Evolutionary conservation across 768 basidiomycete genomes (phyloP).

Genomic region (Scleroderma citrinum): DNA sequence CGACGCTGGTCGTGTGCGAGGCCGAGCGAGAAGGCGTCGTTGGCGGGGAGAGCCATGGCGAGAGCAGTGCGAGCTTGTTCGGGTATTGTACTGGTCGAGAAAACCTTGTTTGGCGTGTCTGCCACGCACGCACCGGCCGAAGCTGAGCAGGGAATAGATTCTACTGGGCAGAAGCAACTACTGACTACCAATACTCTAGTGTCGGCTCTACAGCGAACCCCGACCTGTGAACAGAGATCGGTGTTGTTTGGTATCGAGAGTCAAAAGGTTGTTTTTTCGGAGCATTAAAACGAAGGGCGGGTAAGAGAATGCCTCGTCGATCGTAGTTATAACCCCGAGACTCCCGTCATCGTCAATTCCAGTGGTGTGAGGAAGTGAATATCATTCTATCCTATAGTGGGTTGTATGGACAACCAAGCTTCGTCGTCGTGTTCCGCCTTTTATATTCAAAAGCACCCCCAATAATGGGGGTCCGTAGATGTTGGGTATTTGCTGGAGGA

Average conservation of each 20-base stretch:
- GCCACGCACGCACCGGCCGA: too few species aligned
- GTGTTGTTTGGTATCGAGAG: constrained; percentile 61
- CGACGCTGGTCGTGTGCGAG: constrained; percentile 32
- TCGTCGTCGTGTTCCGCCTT: too few species aligned
- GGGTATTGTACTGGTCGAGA: background rate
- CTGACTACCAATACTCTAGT: background rate
- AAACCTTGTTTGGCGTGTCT: background rate
- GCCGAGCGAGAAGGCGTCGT: constrained; percentile 32
- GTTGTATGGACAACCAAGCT: too few species aligned
- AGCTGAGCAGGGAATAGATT: too few species aligned
- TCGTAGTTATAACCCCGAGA: constrained; percentile 86
- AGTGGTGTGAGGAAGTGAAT: too few species aligned
- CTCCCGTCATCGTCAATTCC: background rate
- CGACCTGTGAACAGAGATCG: constrained; percentile 14
- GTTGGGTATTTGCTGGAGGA: too few species aligned
- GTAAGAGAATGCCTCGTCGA: constrained; percentile 55
- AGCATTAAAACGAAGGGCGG: constrained; percentile 79
- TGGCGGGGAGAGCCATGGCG: constrained; percentile 28
- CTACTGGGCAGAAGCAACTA: too few species aligned
- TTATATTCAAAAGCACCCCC: too few species aligned
- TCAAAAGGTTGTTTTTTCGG: constrained; percentile 54
- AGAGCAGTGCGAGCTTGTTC: background rate
- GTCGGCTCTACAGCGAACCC: constrained; percentile 32
- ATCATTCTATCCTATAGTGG: too few species aligned
- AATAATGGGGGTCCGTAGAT: too few species aligned